These are phyloP conservation scores for Ceratobasidium sp. DNA, from an alignment of 1,284 basidiomycete genomes.

Conservation along the genomic window DNA sequence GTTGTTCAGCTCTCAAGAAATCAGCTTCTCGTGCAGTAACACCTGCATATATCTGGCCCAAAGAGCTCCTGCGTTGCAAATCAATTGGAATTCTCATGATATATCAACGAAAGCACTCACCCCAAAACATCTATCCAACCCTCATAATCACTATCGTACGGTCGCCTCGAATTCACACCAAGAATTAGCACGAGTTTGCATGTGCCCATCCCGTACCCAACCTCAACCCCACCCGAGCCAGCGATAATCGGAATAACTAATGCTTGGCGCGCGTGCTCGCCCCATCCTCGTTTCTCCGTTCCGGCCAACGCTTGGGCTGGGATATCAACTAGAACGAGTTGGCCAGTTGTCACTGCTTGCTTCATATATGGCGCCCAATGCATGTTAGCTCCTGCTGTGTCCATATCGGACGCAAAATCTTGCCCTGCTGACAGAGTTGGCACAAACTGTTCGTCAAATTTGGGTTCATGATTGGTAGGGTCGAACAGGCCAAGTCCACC, in stretches of 20 bases:
- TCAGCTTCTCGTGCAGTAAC: slow-evolving; percentile 25
- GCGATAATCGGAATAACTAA: slow-evolving; percentile 34
- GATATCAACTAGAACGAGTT: slow-evolving; percentile 1
- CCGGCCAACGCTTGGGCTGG: slow-evolving; percentile 4
- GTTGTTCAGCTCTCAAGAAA: slow-evolving; percentile 42
- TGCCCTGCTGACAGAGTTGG: slow-evolving; percentile 17
- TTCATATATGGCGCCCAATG: slow-evolving; percentile 19
- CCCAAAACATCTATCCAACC: slow-evolving; percentile 36
- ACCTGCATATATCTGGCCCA: slow-evolving; percentile 31
- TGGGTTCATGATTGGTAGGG: background rate
- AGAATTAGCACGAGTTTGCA: slow-evolving; percentile 37
- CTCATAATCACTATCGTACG: slow-evolving; percentile 39
- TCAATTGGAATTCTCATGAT: background rate
- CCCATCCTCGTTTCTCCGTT: slow-evolving; percentile 22
- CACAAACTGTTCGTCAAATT: slow-evolving; percentile 10
- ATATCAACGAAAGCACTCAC: background rate
- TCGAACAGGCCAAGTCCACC: background rate
- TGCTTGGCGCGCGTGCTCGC: slow-evolving; percentile 30
- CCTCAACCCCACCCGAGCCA: slow-evolving; percentile 35
- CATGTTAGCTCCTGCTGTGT: background rate
- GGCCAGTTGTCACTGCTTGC: slow-evolving; percentile 28
- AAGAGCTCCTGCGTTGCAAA: slow-evolving; percentile 4
- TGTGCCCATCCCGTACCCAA: slow-evolving; percentile 30
- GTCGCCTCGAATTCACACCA: slow-evolving; percentile 40
- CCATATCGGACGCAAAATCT: background rate